phyloP scores from a whole-genome alignment of 2,329 filamentous ascomycete species.

The Xylariaceae sp. region DNA sequence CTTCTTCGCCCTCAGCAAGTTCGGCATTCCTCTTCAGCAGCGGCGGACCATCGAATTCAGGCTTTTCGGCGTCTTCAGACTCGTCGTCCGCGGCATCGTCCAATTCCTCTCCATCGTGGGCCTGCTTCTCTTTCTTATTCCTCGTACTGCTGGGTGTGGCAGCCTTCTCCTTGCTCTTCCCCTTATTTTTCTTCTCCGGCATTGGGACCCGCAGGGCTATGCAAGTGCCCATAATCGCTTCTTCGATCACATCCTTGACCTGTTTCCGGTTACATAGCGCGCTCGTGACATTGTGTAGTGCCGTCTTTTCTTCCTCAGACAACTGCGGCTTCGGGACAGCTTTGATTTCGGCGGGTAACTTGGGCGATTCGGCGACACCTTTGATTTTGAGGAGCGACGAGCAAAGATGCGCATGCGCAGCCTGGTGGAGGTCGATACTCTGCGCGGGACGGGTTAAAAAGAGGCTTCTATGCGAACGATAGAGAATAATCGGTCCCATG shows the following conservation, averaged over 20 bases:
- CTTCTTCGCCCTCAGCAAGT: conserved; percentile 35
- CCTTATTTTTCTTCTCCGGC: conserved; percentile 41
- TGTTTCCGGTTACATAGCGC: conserved; percentile 50
- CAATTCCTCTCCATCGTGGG: conserved; percentile 22
- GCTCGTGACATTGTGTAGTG: conserved; percentile 58
- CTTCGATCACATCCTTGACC: conserved; percentile 47
- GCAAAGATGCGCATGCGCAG: conserved; percentile 53
- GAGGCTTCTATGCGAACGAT: neutral
- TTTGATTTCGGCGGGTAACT: conserved; percentile 47
- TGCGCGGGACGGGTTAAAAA: conserved; percentile 27
- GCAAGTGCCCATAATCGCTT: conserved; percentile 49
- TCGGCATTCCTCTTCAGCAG: conserved; percentile 35
- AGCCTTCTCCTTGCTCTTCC: conserved; percentile 32
- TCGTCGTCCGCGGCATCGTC: conserved; percentile 21
- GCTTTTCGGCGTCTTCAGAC: conserved; percentile 24
- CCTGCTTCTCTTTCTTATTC: conserved; percentile 9
- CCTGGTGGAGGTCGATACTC: conserved; percentile 56
- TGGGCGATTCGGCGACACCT: conserved; percentile 47
- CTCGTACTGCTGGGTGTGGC: conserved; percentile 10
- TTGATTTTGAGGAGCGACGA: conserved; percentile 53
- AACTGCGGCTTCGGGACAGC: conserved; percentile 48
- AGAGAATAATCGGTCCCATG: no score
- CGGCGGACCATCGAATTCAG: conserved; percentile 27
- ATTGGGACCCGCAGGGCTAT: conserved; percentile 44
- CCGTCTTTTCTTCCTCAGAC: conserved; percentile 47